Percentiles rank a stretch among this genome's conserved stretches.
These are phyloP conservation scores for Postia placenta DNA, from an alignment of 768 basidiomycete species.

Conservation along the genomic window DNA sequence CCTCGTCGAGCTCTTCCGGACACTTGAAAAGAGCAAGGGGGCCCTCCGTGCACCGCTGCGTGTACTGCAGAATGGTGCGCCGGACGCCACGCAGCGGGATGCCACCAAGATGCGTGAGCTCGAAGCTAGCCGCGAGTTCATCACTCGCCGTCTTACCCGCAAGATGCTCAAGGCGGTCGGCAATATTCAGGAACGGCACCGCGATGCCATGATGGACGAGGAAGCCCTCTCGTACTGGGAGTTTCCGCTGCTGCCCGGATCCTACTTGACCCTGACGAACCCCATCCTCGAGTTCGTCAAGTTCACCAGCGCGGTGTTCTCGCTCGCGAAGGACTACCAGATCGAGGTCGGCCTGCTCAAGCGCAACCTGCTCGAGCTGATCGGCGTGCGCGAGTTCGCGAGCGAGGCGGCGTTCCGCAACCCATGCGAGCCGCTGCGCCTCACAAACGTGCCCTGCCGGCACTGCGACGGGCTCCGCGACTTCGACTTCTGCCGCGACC, in stretches of 20 bases:
- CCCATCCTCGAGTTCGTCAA: slow-evolving; percentile 89
- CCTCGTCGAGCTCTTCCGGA: slow-evolving; percentile 78
- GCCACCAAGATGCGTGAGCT: slow-evolving; percentile 62
- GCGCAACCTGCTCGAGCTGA: slow-evolving; percentile 83
- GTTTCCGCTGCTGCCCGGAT: slow-evolving; percentile 87
- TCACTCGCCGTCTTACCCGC: slow-evolving; percentile 75
- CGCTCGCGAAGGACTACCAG: slow-evolving; percentile 70
- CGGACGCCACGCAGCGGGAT: slow-evolving; percentile 62
- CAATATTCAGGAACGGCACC: slow-evolving; percentile 53
- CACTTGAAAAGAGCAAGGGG: slow-evolving; percentile 58
- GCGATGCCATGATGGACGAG: slow-evolving; percentile 52
- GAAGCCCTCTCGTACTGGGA: slow-evolving; percentile 50
- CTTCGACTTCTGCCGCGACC: slow-evolving; percentile 94
- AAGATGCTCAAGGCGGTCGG: slow-evolving; percentile 68
- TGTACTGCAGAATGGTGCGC: slow-evolving; percentile 57
- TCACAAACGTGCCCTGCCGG: slow-evolving; percentile 83
- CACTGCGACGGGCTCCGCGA: slow-evolving; percentile 82
- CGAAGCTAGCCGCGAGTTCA: slow-evolving; percentile 67
- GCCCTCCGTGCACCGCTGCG: slow-evolving; percentile 65
- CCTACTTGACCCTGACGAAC: slow-evolving; percentile 71
- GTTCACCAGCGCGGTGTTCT: slow-evolving; percentile 75
- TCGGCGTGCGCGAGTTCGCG: slow-evolving; percentile 84
- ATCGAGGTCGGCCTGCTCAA: slow-evolving; percentile 87
- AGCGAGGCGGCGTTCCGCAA: slow-evolving; percentile 82
- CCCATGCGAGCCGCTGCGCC: slow-evolving; percentile 82